These are phyloP conservation scores for Coemansia furcata DNA, from an alignment of 192 early-diverging fungal genomes.

Conservation along the genomic window DNA sequence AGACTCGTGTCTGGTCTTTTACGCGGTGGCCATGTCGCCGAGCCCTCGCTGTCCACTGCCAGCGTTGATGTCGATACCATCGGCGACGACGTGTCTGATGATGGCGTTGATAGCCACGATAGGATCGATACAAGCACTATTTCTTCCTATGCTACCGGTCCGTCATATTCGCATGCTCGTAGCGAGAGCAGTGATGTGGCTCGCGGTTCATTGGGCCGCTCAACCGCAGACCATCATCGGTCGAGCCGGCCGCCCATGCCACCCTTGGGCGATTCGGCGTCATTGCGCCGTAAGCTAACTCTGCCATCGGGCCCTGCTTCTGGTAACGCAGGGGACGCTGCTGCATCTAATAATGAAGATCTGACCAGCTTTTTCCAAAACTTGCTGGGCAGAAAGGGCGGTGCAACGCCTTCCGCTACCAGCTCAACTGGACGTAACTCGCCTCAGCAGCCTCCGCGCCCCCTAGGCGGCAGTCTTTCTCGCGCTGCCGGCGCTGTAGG, in stretches of 20 bases:
- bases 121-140: not conserved
- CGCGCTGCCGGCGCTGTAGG: conserved; percentile 8
- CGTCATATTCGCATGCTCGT: conserved; percentile 12
- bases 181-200: conserved; percentile 14
- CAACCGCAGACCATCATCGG: not conserved
- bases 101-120: conserved; percentile 19
- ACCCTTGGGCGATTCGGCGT: not conserved
- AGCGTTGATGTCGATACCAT: conserved; percentile 23
- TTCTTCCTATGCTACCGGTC: not conserved
- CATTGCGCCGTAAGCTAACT: conserved; percentile 13
- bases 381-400: conserved; percentile 65
- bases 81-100: conserved; percentile 41
- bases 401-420: conserved; percentile 20
- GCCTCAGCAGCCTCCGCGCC: conserved; percentile 35
- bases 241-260: not conserved
- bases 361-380: conserved; percentile 90
- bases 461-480: conserved; percentile 18
- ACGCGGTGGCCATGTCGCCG: conserved; percentile 29
- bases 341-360: conserved; percentile 64
- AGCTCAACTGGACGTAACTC: conserved; percentile 38
- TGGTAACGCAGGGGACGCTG: conserved; percentile 3
- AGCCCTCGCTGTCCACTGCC: conserved; percentile 42
- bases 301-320: conserved; percentile 3
- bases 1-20: conserved; percentile 29
- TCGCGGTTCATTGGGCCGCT: conserved; percentile 8